Percentiles rank a stretch among this genome's conserved stretches.
phyloP scores from a whole-genome alignment of 1,139 yeast genomes.

The Hanseniaspora uvarum region DNA sequence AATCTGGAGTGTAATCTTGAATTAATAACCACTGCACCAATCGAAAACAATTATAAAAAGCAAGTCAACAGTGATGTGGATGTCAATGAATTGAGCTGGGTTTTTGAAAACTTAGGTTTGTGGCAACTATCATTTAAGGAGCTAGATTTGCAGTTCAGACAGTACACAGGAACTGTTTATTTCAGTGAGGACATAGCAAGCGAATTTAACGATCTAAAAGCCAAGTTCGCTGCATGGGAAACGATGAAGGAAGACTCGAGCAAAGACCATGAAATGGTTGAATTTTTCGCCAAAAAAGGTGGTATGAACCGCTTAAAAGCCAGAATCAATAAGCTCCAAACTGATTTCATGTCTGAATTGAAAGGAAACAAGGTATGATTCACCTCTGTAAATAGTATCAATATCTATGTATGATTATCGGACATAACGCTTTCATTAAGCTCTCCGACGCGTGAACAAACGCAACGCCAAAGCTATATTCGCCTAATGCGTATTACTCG shows the following conservation, averaged over 20 bases:
- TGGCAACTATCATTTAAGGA: conserved; percentile 14
- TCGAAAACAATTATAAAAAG: background rate
- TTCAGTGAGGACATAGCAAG: background rate
- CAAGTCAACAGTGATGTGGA: background rate
- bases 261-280: conserved; percentile 10
- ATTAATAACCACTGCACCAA: conserved; percentile 12
- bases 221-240: conserved; percentile 1
- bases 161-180: background rate
- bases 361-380: background rate
- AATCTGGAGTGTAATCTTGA: conserved; percentile 26
- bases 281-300: conserved; percentile 1
- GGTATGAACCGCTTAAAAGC: conserved; percentile 10
- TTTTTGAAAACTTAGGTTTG: conserved; percentile 14
- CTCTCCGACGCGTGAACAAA: background rate
- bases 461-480: no score
- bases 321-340: conserved; percentile 9
- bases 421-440: background rate
- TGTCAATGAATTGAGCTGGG: conserved; percentile 11
- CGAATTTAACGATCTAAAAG: conserved; percentile 2
- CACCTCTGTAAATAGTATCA: background rate
- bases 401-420: background rate
- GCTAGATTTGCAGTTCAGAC: conserved; percentile 11
- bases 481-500: no score
- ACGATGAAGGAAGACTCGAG: background rate
- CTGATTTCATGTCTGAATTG: conserved; percentile 9